These are phyloP conservation scores for Cryoendolithus antarcticus DNA, from an alignment of 2,329 filamentous ascomycete genomes.

Conservation along the genomic window DNA sequence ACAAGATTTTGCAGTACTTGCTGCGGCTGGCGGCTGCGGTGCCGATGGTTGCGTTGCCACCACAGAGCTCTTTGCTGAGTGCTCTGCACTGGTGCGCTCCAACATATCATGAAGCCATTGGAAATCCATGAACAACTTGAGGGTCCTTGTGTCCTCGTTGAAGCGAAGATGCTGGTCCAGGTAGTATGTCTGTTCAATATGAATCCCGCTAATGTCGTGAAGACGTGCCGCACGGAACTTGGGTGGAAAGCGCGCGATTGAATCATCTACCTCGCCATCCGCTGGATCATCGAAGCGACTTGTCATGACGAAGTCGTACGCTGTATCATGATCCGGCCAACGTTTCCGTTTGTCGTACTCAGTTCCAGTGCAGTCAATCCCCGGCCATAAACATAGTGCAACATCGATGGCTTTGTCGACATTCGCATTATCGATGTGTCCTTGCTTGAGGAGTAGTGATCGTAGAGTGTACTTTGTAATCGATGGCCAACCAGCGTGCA, in stretches of 20 bases:
- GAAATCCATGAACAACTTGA: conserved; percentile 1
- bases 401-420: neutral
- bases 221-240: neutral
- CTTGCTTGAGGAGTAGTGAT: too few relatives aligned
- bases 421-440: too few relatives aligned
- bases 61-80: too few relatives aligned
- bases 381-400: conserved; percentile 1
- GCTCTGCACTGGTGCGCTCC: too few relatives aligned
- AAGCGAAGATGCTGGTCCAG: conserved; percentile 1
- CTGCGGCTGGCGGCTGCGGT: too few relatives aligned
- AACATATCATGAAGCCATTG: neutral
- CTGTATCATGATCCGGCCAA: neutral
- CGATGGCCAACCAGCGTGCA: too few relatives aligned
- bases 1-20: too few relatives aligned
- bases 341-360: neutral
- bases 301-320: neutral
- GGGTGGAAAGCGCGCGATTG: neutral
- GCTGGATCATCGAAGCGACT: neutral
- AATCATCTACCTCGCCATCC: neutral
- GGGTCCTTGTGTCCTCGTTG: neutral
- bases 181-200: neutral
- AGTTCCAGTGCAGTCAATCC: neutral
- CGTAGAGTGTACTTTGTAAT: too few relatives aligned
- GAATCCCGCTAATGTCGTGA: neutral
- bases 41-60: too few relatives aligned